Percentiles rank a stretch among this genome's conserved stretches.
Conservation (phyloP, 257 asterid genomes). For the Ophiorrhiza pumila region DNA sequence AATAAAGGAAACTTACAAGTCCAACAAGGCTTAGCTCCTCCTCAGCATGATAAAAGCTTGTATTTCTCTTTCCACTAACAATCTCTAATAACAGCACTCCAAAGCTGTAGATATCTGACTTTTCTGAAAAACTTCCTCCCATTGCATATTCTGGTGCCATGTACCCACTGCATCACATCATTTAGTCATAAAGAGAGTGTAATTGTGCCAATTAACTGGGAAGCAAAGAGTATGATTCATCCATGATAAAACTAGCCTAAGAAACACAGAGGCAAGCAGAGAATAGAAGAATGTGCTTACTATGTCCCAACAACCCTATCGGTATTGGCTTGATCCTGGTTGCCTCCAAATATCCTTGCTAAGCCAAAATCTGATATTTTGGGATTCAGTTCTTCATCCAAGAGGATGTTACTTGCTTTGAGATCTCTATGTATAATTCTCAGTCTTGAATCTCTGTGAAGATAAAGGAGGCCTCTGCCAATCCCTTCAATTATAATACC, state of each 20-base stretch:
- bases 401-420: constrained; percentile 50
- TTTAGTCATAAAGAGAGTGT: neutral
- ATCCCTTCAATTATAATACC: constrained; percentile 49
- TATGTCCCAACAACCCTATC: constrained; percentile 61
- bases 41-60: constrained; percentile 28
- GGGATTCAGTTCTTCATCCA: constrained; percentile 51
- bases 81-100: constrained; percentile 68
- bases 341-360: constrained; percentile 51
- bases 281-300: constrained; percentile 39
- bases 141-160: constrained; percentile 81
- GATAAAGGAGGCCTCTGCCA: constrained; percentile 64
- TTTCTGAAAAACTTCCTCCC: constrained; percentile 66
- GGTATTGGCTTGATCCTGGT: constrained; percentile 58
- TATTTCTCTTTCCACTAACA: constrained; percentile 47
- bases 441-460: constrained; percentile 63
- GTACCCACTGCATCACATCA: constrained; percentile 47
- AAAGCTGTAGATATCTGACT: constrained; percentile 63
- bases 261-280: neutral
- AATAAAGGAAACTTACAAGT: constrained; percentile 36
- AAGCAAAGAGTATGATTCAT: neutral
- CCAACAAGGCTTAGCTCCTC: constrained; percentile 43
- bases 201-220: neutral
- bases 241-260: neutral
- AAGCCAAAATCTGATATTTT: constrained; percentile 68
- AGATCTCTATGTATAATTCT: constrained; percentile 61